A percentile compares a stretch with the other conserved stretches of the same genome.
Conservation (phyloP, 75 land plant genomes). For the Ceratopteris richardii region DNA sequence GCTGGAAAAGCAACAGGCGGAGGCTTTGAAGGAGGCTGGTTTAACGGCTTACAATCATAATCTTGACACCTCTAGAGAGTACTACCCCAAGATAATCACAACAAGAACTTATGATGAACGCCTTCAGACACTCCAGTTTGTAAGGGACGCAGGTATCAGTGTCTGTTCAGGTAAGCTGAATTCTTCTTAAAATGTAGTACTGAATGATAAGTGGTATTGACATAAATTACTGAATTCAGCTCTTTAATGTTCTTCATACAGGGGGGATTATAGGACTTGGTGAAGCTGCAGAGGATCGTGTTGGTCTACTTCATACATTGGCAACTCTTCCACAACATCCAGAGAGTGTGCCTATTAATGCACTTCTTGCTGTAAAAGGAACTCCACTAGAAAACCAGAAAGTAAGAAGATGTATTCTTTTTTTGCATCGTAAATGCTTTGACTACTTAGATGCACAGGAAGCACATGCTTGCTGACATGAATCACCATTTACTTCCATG, state of each 20-base stretch:
- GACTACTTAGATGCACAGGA: no score
- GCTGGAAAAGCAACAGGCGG: slow-evolving; percentile 94
- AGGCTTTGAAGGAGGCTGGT: slow-evolving; percentile 88
- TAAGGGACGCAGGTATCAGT: slow-evolving; percentile 94
- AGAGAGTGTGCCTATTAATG: slow-evolving; percentile 99
- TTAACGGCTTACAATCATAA: slow-evolving; percentile 99
- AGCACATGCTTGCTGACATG: no score
- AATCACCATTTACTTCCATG: no score
- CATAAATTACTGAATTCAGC: no score
- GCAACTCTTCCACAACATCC: slow-evolving; percentile 98
- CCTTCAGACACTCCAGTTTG: slow-evolving; percentile 71
- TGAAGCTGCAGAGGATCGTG: slow-evolving; percentile 90
- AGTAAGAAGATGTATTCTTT: slow-evolving; percentile 30
- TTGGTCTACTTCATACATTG: slow-evolving; percentile 87
- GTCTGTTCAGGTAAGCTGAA: slow-evolving; percentile 81
- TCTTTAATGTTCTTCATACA: slow-evolving; percentile 13
- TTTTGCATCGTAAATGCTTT: not conserved
- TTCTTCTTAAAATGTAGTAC: not conserved
- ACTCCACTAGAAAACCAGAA: slow-evolving; percentile 99
- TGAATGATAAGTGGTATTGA: no score
- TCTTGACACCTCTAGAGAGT: slow-evolving; percentile 95
- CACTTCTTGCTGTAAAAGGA: slow-evolving; percentile 87
- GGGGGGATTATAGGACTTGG: slow-evolving; percentile 99
- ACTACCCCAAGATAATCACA: slow-evolving; percentile 85
- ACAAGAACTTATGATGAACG: slow-evolving; percentile 97